These are phyloP conservation scores for Solioccasus polychromus DNA, from an alignment of 768 basidiomycete species.

Conservation along the genomic window DNA sequence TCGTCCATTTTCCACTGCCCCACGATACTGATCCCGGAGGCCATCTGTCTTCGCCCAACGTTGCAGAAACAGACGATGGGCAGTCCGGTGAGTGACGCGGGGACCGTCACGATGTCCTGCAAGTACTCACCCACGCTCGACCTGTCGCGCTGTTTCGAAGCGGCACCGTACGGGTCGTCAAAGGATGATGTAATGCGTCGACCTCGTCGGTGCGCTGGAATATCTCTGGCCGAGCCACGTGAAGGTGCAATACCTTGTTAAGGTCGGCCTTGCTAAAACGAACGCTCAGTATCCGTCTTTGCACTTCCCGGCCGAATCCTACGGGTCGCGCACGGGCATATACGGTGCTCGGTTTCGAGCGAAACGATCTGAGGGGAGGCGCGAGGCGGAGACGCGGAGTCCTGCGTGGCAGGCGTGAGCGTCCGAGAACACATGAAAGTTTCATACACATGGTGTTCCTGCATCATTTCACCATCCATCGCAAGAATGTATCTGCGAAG, in stretches of 20 bases:
- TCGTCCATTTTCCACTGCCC: conserved; percentile 85
- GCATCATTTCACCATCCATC: conserved; percentile 9
- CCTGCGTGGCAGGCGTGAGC: neutral
- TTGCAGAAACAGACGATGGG: conserved; percentile 71
- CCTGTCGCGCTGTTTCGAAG: conserved; percentile 12
- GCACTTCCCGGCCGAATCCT: conserved; percentile 83
- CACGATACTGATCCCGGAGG: conserved; percentile 80
- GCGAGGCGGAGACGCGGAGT: conserved; percentile 55
- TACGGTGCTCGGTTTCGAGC: conserved; percentile 48
- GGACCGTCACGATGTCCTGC: conserved; percentile 90
- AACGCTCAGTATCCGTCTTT: conserved; percentile 79
- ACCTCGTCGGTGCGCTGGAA: conserved; percentile 38
- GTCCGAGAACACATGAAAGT: no score
- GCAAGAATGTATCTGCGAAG: conserved; percentile 24
- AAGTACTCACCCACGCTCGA: conserved; percentile 62
- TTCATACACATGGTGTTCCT: neutral
- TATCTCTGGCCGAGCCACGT: conserved; percentile 27
- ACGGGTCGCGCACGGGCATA: conserved; percentile 66
- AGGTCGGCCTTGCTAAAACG: conserved; percentile 77
- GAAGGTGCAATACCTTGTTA: conserved; percentile 57
- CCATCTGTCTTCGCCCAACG: conserved; percentile 58
- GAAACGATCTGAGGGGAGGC: conserved; percentile 39
- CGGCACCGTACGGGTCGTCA: conserved; percentile 82
- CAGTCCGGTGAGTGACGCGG: conserved; percentile 86
- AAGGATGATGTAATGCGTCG: conserved; percentile 84